phyloP scores from a whole-genome alignment of 345 rosid species.

The Luvunga scandens region DNA sequence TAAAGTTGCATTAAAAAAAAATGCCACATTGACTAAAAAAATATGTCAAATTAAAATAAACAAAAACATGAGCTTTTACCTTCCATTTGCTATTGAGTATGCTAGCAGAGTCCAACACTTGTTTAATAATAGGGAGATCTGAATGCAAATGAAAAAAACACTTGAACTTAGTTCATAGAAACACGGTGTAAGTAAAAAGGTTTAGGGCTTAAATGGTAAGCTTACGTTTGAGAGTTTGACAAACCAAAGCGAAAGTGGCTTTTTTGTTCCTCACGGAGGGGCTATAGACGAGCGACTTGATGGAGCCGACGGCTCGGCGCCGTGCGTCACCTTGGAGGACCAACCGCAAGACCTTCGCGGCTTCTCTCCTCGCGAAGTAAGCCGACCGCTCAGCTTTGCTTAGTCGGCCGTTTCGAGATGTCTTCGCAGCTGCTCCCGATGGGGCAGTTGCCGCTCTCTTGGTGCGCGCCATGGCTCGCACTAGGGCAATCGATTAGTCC shows the following conservation, averaged over 20 bases:
- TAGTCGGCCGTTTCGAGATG: slow-evolving; percentile 16
- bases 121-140: slow-evolving; percentile 72
- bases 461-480: slow-evolving; percentile 20
- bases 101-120: slow-evolving; percentile 56
- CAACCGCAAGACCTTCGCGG: slow-evolving; percentile 61
- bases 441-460: slow-evolving; percentile 14
- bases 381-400: slow-evolving; percentile 62
- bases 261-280: slow-evolving; percentile 78
- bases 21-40: neutral
- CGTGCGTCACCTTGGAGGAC: slow-evolving; percentile 82
- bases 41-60: neutral
- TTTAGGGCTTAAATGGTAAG: neutral
- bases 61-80: slow-evolving; percentile 33
- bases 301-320: slow-evolving; percentile 72
- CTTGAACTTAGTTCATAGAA: neutral
- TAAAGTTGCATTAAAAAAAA: neutral
- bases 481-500: neutral
- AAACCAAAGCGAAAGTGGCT: slow-evolving; percentile 89
- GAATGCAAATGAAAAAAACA: slow-evolving; percentile 18
- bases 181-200: neutral
- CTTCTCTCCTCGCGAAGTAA: slow-evolving; percentile 79
- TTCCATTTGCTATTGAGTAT: slow-evolving; percentile 72
- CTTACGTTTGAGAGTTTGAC: slow-evolving; percentile 88
- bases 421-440: slow-evolving; percentile 17
- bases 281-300: slow-evolving; percentile 78